Base-by-base conservation (phyloP, 345 rosid species). In the Citrus australasica region DNA sequence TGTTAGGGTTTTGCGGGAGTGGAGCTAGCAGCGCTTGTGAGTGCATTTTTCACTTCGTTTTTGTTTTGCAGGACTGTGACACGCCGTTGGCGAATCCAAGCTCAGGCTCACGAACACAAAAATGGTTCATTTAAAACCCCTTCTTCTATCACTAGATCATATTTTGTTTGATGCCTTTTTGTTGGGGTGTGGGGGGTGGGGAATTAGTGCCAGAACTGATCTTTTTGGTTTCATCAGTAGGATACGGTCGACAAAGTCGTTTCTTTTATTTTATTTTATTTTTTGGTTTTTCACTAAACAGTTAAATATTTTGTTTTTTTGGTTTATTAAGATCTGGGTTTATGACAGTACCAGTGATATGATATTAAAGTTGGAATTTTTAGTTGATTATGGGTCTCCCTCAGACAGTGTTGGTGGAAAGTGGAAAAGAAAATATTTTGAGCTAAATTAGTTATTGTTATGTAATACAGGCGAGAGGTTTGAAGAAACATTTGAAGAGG, bases 401-500 rank as follows among this genome's bases (percentile, higher is more conserved):
- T 32, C 24, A 16, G 32, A 63, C n/a, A 16, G 67, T 63, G 67
- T 17, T 28, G 17, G 21, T 0, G 1, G 67, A 16, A 28, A 28
- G 21, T 1, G 1, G 67, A 16, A 28, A 28, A 62, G 7, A 28
- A 62, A 62, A 62, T 1, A 62, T 63, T 30, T 30, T 28, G 38
- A 16, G 32, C 19, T 14, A 2, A 13, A 2, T 30, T 19, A 63
- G 17, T 30, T 63, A 13, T 22, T 64, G n/a, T 75, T 79, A 25
- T 77, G 25, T 0, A 16, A 76, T 76, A 30, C 85, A 91, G 97
- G 97, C 96, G 25, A 91, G 97, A 71, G 97, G 97, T 40, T 86
- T 93, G 93, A 93, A 93, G 88, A 93, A 93, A 72, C 96, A 93
- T 75, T 60, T 93, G 83, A 93, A 93, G 96, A 91, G 95, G 92